A percentile compares a stretch with the other conserved stretches of the same genome.
These are phyloP conservation scores for Blastocystis sp. DNA, from an alignment of 352 stramenopile species.

Conservation along the genomic window DNA sequence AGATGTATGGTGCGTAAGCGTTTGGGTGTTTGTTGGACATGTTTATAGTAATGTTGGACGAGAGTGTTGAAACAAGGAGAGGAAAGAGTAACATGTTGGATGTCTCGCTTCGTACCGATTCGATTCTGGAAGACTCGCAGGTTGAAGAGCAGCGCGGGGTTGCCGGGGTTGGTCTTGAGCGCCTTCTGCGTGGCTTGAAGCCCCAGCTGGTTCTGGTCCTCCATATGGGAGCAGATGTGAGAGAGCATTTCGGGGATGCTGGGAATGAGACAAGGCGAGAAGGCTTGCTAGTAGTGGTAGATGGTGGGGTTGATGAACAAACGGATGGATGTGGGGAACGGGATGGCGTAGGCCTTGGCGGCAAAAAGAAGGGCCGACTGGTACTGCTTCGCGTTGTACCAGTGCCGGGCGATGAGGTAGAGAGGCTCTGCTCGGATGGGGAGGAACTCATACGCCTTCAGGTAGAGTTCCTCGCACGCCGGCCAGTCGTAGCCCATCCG, in stretches of 20 bases:
- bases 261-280: background rate
- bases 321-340: slow-evolving; percentile 37
- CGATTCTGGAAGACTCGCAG: slow-evolving; percentile 50
- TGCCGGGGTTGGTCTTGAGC: background rate
- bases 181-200: slow-evolving; percentile 33
- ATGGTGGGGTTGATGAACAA: slow-evolving; percentile 58
- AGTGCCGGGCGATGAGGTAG: slow-evolving; percentile 51
- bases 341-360: slow-evolving; percentile 21
- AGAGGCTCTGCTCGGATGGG: slow-evolving; percentile 32
- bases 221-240: slow-evolving; percentile 44
- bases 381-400: slow-evolving; percentile 55
- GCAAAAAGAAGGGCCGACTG: slow-evolving; percentile 43
- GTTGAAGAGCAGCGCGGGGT: background rate
- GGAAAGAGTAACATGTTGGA: slow-evolving; percentile 13
- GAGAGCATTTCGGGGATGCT: slow-evolving; percentile 62
- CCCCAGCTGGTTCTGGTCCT: background rate
- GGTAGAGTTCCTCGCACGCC: slow-evolving; percentile 9
- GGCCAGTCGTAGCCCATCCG: slow-evolving; percentile 52
- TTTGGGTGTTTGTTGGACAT: slow-evolving; percentile 27
- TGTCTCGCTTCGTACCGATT: background rate
- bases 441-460: slow-evolving; percentile 49
- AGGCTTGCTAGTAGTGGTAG: slow-evolving; percentile 39
- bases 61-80: background rate
- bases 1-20: slow-evolving; percentile 67
- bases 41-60: background rate